Evolutionary conservation across 345 rosid genomes (phyloP).

Genomic region (Stellera chamaejasme): DNA sequence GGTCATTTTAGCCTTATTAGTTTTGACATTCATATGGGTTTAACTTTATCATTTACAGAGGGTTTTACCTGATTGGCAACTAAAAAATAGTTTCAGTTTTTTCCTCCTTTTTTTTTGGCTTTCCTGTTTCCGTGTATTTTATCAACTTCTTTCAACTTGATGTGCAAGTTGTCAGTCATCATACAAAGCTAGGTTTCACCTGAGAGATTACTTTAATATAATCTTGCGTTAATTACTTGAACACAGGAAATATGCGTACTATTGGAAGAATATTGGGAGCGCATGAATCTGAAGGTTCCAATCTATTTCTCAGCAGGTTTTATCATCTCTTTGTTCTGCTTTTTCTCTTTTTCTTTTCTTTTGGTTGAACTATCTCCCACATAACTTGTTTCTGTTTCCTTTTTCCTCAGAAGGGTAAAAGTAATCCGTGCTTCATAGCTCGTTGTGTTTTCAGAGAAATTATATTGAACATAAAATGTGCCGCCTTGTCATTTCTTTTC

Average conservation of each 20-base stretch:
- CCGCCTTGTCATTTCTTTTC: no score
- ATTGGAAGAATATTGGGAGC: slow-evolving; percentile 97
- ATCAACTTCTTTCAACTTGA: background rate
- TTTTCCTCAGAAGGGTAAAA: no score
- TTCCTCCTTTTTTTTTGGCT: background rate
- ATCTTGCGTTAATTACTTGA: slow-evolving; percentile 2
- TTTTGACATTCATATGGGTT: background rate
- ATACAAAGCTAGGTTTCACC: no score
- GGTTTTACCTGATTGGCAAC: background rate
- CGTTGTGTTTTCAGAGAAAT: no score
- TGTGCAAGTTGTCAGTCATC: no score
- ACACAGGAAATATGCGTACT: slow-evolving; percentile 78
- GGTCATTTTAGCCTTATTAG: no score
- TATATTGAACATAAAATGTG: no score
- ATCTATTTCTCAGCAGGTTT: slow-evolving; percentile 92
- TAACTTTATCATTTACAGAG: background rate
- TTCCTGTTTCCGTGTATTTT: slow-evolving; percentile 1
- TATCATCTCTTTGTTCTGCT: slow-evolving; percentile 10
- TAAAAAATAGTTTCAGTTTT: no score
- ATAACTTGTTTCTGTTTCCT: background rate
- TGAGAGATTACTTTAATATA: background rate
- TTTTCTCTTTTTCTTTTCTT: background rate
- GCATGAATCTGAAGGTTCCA: slow-evolving; percentile 86
- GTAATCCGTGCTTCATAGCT: no score
- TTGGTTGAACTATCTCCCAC: background rate